Percentiles rank a stretch among this genome's conserved stretches.
Evolutionary conservation across 1,139 yeast genomes (phyloP).

Genomic region (Suhomyces chickasaworum): DNA sequence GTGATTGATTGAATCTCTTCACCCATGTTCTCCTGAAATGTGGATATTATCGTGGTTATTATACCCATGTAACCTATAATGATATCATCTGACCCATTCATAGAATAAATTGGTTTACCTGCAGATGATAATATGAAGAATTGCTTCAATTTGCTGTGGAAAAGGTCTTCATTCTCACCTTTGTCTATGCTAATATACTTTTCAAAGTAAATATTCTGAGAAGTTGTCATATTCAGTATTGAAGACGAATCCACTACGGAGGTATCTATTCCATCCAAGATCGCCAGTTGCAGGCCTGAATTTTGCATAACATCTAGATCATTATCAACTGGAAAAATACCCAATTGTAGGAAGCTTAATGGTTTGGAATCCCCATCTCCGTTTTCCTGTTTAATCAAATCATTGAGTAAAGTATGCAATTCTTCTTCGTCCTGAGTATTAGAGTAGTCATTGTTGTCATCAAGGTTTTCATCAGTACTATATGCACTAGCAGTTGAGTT

Average conservation of each 20-base stretch:
- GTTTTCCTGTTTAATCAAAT: conserved; percentile 25
- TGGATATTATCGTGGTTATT: conserved; percentile 65
- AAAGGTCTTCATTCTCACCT: conserved; percentile 26
- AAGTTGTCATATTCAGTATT: background rate
- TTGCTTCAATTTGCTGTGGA: conserved; percentile 57
- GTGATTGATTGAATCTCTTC: conserved; percentile 34
- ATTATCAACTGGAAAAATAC: conserved; percentile 10
- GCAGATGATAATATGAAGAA: conserved; percentile 85
- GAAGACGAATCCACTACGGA: background rate
- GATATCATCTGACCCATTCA: conserved; percentile 73
- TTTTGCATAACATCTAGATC: background rate
- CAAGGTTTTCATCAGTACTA: conserved; percentile 14
- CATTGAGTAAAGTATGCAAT: conserved; percentile 29
- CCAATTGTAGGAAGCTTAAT: conserved; percentile 13
- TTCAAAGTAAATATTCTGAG: conserved; percentile 15
- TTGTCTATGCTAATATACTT: conserved; percentile 24
- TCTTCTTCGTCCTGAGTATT: conserved; percentile 31
- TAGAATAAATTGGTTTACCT: conserved; percentile 88
- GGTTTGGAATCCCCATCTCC: background rate
- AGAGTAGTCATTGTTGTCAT: conserved; percentile 15
- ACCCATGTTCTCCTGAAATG: conserved; percentile 49
- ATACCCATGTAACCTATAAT: conserved; percentile 76
- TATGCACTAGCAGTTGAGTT: background rate
- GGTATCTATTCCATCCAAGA: background rate
- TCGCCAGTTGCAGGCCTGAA: background rate